Evolutionary conservation across 805 yeast species (phyloP), one percentile per base, ranked within the genome.

Genomic region (Kazachstania kunashirensis): DNA sequence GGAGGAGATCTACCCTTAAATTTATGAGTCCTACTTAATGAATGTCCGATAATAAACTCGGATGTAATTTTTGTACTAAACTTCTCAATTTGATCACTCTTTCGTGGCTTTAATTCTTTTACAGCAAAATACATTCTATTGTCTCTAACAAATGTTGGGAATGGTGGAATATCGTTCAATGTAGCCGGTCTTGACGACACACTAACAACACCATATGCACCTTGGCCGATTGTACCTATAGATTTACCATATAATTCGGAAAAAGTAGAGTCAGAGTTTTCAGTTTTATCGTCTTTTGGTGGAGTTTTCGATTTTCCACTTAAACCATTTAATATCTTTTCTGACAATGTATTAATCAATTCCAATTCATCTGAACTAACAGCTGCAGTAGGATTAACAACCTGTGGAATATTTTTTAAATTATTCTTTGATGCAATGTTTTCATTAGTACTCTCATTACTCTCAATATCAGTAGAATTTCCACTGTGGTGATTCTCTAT

Each of bases 181-280:
- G 42, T 40, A 12, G 37, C 29, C 3, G 44, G 42, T 37, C 86
- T 58, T 79, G 95, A 24, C 82, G 96, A 44, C 78, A 70, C 52
- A 41, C 95, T 72, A 16, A 89, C 97, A 47, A 84, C 94, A 40
- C 98, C 98, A 64, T 89, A 92, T 0, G 98, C 94, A 36, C 97
- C 98, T 59, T 89, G 88, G 17, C 97, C 98, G 39, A 76, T 70
- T 20, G 70, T 59, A 7, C 78, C 78, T 37, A 66, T 62, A 17
- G 69, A 61, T 41, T 62, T 67, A 32, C 79, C 79, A 46, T 72
- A 74, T 45, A 68, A 68, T 13, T 63, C 62, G 3, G 58, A 44
- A 19, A 73, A 52, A 1, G 59, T 59, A 11, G 37, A 13, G 4
- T 16, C 20, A 4, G 27, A 10, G 2, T 24, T 29, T 10, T 17